Conservation (phyloP, 176 grass and related monocot species). For the Oryza glaberrima region DNA sequence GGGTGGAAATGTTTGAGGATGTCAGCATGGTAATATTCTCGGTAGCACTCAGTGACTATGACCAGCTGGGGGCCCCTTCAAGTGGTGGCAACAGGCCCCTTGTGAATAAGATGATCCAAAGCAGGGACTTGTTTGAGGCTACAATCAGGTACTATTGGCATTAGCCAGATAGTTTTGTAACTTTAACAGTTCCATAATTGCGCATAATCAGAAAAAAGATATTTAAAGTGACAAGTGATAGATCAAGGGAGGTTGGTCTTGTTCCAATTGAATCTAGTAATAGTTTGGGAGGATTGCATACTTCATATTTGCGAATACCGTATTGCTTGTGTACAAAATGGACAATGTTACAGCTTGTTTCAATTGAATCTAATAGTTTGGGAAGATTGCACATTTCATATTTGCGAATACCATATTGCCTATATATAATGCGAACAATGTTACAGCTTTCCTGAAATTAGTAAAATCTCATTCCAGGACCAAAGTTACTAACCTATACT, state of each 20-base stretch:
- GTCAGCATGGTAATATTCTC: slow-evolving; percentile 88
- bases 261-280: background rate
- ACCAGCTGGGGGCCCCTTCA: slow-evolving; percentile 55
- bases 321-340: background rate
- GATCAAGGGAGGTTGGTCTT: background rate
- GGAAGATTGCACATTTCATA: background rate
- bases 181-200: background rate
- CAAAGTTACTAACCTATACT: background rate
- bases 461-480: slow-evolving; percentile 9
- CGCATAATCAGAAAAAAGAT: background rate
- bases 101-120: slow-evolving; percentile 87
- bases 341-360: slow-evolving; percentile 4
- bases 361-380: background rate
- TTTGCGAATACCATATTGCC: background rate
- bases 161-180: background rate
- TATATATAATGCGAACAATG: background rate
- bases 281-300: background rate
- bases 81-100: slow-evolving; percentile 44
- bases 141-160: slow-evolving; percentile 65
- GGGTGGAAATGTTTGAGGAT: slow-evolving; percentile 99
- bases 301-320: background rate
- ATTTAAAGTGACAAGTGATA: background rate
- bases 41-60: slow-evolving; percentile 77
- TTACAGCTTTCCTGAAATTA: slow-evolving; percentile 22
- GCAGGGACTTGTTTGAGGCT: slow-evolving; percentile 86